Evolutionary conservation across 2,329 filamentous ascomycete genomes (phyloP).

Genomic region (Colletotrichum gigasporum): DNA sequence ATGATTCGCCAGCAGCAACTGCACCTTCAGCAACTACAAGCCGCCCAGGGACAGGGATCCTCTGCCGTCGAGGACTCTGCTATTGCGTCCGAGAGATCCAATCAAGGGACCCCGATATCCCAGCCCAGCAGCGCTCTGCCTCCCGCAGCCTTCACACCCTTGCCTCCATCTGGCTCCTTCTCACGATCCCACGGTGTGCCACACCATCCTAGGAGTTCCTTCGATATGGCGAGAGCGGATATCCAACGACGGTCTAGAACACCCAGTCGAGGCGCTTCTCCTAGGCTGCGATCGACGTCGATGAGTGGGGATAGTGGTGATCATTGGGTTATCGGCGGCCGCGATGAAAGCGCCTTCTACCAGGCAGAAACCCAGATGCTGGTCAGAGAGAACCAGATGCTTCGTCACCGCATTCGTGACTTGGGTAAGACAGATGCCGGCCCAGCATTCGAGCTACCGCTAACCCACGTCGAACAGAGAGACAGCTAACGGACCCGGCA

Average conservation of each 20-base stretch:
- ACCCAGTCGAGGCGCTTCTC: constrained; percentile 65
- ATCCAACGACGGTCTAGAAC: constrained; percentile 66
- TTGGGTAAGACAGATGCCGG: constrained; percentile 61
- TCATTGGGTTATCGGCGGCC: constrained; percentile 65
- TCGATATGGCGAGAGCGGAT: constrained; percentile 66
- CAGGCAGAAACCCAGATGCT: constrained; percentile 84
- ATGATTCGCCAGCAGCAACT: constrained; percentile 82
- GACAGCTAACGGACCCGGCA: constrained; percentile 59
- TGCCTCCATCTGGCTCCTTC: constrained; percentile 52
- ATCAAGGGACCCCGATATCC: constrained; percentile 47
- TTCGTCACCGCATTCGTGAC: constrained; percentile 78
- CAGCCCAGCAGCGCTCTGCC: constrained; percentile 36
- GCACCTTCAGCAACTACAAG: constrained; percentile 71
- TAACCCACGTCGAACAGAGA: constrained; percentile 50
- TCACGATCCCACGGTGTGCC: constrained; percentile 61
- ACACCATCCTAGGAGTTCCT: constrained; percentile 64
- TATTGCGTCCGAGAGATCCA: constrained; percentile 54
- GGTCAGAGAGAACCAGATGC: constrained; percentile 83
- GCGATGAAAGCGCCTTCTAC: constrained; percentile 82
- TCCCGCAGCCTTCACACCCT: constrained; percentile 38
- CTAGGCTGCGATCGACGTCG: constrained; percentile 66
- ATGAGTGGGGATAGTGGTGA: constrained; percentile 70
- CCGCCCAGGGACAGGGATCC: constrained; percentile 44
- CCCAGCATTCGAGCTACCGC: not conserved
- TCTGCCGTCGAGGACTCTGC: constrained; percentile 62